Evolutionary conservation across 495 filamentous ascomycete species (phyloP).

Genomic region (Aspergillus hancockii): DNA sequence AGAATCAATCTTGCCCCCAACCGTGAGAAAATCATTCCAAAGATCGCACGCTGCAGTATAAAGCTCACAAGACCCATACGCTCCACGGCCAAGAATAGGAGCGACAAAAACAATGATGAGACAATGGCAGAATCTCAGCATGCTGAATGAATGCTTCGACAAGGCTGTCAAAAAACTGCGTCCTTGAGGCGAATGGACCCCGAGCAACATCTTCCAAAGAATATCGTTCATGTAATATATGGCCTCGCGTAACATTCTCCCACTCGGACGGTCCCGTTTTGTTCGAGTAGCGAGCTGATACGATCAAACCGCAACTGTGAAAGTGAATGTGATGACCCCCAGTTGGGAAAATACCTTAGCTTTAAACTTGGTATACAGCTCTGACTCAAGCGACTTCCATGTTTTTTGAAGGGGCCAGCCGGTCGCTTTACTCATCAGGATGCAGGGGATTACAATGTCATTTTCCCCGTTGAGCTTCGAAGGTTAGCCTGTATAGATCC

Average conservation of each 20-base stretch:
- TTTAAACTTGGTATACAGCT: slow-evolving; percentile 14
- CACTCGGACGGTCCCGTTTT: slow-evolving; percentile 18
- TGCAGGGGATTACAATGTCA: slow-evolving; percentile 27
- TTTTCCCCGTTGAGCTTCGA: too few species aligned
- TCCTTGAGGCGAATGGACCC: slow-evolving; percentile 23
- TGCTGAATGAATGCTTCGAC: slow-evolving; percentile 19
- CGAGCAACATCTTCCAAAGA: slow-evolving; percentile 19
- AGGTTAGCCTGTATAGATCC: too few species aligned
- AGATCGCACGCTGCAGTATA: slow-evolving; percentile 16
- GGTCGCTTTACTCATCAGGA: slow-evolving; percentile 31
- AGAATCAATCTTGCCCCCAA: neutral
- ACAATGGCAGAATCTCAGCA: slow-evolving; percentile 22
- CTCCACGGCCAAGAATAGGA: slow-evolving; percentile 18
- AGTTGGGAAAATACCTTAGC: slow-evolving; percentile 26
- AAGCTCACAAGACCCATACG: slow-evolving; percentile 17
- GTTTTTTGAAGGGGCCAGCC: slow-evolving; percentile 22
- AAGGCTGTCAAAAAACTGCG: slow-evolving; percentile 25
- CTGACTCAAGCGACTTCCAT: slow-evolving; percentile 20
- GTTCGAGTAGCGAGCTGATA: slow-evolving; percentile 28
- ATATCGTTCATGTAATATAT: slow-evolving; percentile 25
- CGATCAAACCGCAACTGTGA: slow-evolving; percentile 27
- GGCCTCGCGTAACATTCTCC: slow-evolving; percentile 29
- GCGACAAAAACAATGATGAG: slow-evolving; percentile 28
- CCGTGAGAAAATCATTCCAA: slow-evolving; percentile 10
- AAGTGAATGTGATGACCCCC: slow-evolving; percentile 24